A percentile compares a stretch with the other conserved stretches of the same genome.
These are phyloP conservation scores for Mucor indicus DNA, from an alignment of 371 early-diverging fungal species.

Conservation along the genomic window DNA sequence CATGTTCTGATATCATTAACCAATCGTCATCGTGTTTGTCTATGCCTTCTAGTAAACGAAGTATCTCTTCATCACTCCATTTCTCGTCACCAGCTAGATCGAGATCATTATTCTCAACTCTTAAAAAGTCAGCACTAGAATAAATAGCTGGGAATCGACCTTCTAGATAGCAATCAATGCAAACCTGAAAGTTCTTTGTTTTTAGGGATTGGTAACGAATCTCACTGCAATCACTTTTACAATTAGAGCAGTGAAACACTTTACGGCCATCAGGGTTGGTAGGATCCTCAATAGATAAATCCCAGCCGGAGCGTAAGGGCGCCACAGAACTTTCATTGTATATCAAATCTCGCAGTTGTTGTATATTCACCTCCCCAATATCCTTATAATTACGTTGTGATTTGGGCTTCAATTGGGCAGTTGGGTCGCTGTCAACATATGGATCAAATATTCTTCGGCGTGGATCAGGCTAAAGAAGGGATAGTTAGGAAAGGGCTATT, in stretches of 20 bases:
- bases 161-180: slow-evolving; percentile 41
- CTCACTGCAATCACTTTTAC: slow-evolving; percentile 33
- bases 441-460: slow-evolving; percentile 41
- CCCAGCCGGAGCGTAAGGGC: slow-evolving; percentile 20
- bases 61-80: slow-evolving; percentile 94
- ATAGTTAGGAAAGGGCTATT: not conserved
- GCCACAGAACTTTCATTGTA: slow-evolving; percentile 15
- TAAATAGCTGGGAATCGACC: slow-evolving; percentile 36
- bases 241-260: slow-evolving; percentile 30
- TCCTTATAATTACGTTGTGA: slow-evolving; percentile 35
- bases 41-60: slow-evolving; percentile 92
- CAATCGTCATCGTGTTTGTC: slow-evolving; percentile 98
- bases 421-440: slow-evolving; percentile 36
- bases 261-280: slow-evolving; percentile 29
- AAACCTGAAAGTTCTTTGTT: slow-evolving; percentile 27
- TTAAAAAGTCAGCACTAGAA: slow-evolving; percentile 42
- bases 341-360: slow-evolving; percentile 27
- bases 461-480: slow-evolving; percentile 34
- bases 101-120: slow-evolving; percentile 23
- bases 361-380: slow-evolving; percentile 19
- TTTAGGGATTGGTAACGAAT: slow-evolving; percentile 40
- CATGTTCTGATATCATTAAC: slow-evolving; percentile 93
- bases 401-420: slow-evolving; percentile 20
- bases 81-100: slow-evolving; percentile 33
- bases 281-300: slow-evolving; percentile 22